Conservation (phyloP, 768 basidiomycete genomes). For the Tricholoma matsutake region DNA sequence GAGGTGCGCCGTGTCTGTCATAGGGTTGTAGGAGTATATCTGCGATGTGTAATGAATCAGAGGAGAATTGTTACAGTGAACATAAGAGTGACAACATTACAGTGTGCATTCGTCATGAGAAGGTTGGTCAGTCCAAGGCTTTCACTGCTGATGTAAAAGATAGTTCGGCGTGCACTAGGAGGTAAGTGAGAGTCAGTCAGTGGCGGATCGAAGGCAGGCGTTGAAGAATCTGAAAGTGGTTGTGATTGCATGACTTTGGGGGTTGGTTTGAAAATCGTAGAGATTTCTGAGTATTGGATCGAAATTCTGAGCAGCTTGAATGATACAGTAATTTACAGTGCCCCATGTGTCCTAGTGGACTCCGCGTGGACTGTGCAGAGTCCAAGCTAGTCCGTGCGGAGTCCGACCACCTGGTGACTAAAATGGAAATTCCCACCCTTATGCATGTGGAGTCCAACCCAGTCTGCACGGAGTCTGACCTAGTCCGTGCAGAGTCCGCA, state of each 20-base stretch:
- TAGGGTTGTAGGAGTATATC: conserved; percentile 79
- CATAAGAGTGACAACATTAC: conserved; percentile 42
- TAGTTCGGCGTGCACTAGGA: conserved; percentile 18
- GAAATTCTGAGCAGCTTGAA: conserved; percentile 23
- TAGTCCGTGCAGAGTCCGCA: too few relatives aligned
- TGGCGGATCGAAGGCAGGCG: neutral
- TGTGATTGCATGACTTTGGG: neutral
- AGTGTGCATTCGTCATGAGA: conserved; percentile 74
- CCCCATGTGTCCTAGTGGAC: too few relatives aligned
- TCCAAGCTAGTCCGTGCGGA: too few relatives aligned
- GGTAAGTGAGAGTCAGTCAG: conserved; percentile 8
- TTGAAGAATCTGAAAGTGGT: neutral
- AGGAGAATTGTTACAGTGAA: neutral
- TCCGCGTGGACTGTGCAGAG: too few relatives aligned
- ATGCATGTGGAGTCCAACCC: too few relatives aligned
- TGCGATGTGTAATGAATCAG: conserved; percentile 25
- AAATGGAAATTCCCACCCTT: too few relatives aligned
- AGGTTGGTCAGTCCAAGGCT: conserved; percentile 80
- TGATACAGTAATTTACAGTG: too few relatives aligned
- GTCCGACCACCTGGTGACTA: too few relatives aligned
- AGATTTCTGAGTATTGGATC: conserved; percentile 37
- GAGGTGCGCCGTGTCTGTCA: conserved; percentile 39
- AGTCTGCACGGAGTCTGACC: too few relatives aligned
- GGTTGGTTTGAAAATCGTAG: conserved; percentile 18
- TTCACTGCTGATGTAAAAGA: conserved; percentile 72